These are phyloP conservation scores for Fusarium succisae DNA, from an alignment of 2,329 filamentous ascomycete species.

Conservation along the genomic window DNA sequence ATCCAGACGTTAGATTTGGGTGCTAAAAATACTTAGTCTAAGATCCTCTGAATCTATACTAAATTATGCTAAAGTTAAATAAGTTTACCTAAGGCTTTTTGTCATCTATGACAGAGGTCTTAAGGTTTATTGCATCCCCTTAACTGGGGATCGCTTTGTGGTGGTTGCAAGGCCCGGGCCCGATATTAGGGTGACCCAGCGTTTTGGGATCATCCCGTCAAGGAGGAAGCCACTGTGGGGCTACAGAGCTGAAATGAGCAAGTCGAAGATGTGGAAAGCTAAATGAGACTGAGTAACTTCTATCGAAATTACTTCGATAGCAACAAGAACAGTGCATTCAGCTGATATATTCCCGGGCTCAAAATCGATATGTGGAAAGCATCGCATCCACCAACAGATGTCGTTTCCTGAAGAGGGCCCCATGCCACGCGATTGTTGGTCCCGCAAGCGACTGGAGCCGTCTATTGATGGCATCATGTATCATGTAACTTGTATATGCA, in stretches of 20 bases:
- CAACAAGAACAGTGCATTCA: background rate
- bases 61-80: too few species aligned
- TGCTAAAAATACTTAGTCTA: too few species aligned
- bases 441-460: conserved; percentile 15
- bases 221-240: conserved; percentile 33
- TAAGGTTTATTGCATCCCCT: too few species aligned
- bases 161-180: conserved; percentile 37
- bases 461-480: conserved; percentile 34
- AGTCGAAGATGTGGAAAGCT: background rate
- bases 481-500: conserved; percentile 28
- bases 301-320: background rate
- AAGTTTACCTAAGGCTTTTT: too few species aligned
- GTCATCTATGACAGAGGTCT: too few species aligned
- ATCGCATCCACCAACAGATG: conserved; percentile 6
- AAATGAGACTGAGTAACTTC: background rate
- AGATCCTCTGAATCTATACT: too few species aligned
- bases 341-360: background rate
- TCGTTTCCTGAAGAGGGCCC: background rate
- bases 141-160: conserved; percentile 12
- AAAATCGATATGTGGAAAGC: background rate
- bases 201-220: conserved; percentile 31
- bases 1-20: background rate
- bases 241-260: background rate
- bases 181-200: conserved; percentile 37
- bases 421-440: conserved; percentile 20